These are phyloP conservation scores for Berkeleyomyces rouxiae DNA, from an alignment of 2,329 filamentous ascomycete genomes.

Conservation along the genomic window DNA sequence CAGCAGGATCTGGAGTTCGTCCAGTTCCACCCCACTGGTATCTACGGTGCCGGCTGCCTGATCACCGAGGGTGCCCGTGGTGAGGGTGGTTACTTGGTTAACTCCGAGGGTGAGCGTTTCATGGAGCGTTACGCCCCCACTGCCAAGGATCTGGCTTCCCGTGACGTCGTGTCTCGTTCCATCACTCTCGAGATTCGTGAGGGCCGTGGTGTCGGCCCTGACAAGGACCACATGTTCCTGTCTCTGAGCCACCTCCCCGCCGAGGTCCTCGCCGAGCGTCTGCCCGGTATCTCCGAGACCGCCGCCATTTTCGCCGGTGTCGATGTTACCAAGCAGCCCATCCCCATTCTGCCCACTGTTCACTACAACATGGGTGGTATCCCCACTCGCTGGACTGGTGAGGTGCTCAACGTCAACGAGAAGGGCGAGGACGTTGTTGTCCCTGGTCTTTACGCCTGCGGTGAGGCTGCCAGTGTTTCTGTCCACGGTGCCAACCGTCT, in stretches of 20 bases:
- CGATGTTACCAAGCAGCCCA: constrained; percentile 92
- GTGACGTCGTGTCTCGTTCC: constrained; percentile 90
- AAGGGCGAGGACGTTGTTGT: constrained; percentile 83
- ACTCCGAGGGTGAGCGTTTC: constrained; percentile 96
- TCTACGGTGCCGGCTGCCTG: constrained; percentile 94
- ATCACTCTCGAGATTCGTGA: constrained; percentile 99
- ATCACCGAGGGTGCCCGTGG: constrained; percentile 96
- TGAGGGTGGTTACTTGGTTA: constrained; percentile 94
- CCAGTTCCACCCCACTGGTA: constrained; percentile 97
- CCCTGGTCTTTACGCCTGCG: constrained; percentile 86
- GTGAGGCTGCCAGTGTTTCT: constrained; percentile 93
- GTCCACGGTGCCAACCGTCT: constrained; percentile 97
- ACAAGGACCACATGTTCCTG: constrained; percentile 98
- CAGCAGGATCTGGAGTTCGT: constrained; percentile 99
- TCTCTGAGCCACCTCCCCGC: constrained; percentile 90
- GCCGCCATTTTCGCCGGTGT: constrained; percentile 94
- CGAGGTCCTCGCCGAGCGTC: constrained; percentile 84
- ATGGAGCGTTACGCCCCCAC: constrained; percentile 98
- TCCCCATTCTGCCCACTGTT: constrained; percentile 87
- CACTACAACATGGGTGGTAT: constrained; percentile 99
- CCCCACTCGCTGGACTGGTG: constrained; percentile 90
- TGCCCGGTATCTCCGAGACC: constrained; percentile 96
- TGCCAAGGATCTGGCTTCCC: constrained; percentile 90
- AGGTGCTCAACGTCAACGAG: constrained; percentile 80
- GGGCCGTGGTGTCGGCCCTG: constrained; percentile 86